Conservation (phyloP, 371 early-diverging fungal species). For the Apophysomyces ossiformis region DNA sequence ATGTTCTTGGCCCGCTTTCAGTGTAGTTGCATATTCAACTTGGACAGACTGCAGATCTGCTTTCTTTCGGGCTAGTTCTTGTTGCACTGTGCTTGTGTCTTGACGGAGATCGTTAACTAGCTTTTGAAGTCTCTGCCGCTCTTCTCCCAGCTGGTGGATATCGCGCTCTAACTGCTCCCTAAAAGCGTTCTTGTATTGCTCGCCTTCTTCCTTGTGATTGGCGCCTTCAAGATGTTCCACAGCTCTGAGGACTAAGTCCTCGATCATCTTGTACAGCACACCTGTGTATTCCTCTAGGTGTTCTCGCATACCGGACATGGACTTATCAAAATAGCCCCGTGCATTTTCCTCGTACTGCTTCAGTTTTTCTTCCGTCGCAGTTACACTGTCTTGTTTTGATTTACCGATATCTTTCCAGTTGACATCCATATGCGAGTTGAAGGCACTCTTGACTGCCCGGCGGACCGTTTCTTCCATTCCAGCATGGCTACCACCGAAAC, state of each 20-base stretch:
- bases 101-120: neutral
- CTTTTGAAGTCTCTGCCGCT: constrained; percentile 23
- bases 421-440: constrained; percentile 38
- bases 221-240: constrained; percentile 34
- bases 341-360: constrained; percentile 54
- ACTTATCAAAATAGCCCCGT: constrained; percentile 45
- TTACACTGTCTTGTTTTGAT: constrained; percentile 23
- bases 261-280: constrained; percentile 54
- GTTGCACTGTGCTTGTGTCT: constrained; percentile 25
- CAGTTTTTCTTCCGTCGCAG: constrained; percentile 34
- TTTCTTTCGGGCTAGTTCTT: constrained; percentile 30
- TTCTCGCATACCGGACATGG: constrained; percentile 46
- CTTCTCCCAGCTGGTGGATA: constrained; percentile 20
- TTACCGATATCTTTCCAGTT: constrained; percentile 33
- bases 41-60: constrained; percentile 28
- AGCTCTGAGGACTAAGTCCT: constrained; percentile 42
- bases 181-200: neutral
- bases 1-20: constrained; percentile 22
- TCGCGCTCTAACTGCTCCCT: constrained; percentile 29
- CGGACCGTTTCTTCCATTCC: constrained; percentile 50
- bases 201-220: neutral
- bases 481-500: constrained; percentile 34
- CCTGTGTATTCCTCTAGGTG: constrained; percentile 52
- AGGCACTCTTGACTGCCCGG: constrained; percentile 47
- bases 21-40: constrained; percentile 32